A percentile compares a stretch with the other conserved stretches of the same genome.
Evolutionary conservation across 116 monocot species (phyloP).

Genomic region (Trichopus zeylanicus): DNA sequence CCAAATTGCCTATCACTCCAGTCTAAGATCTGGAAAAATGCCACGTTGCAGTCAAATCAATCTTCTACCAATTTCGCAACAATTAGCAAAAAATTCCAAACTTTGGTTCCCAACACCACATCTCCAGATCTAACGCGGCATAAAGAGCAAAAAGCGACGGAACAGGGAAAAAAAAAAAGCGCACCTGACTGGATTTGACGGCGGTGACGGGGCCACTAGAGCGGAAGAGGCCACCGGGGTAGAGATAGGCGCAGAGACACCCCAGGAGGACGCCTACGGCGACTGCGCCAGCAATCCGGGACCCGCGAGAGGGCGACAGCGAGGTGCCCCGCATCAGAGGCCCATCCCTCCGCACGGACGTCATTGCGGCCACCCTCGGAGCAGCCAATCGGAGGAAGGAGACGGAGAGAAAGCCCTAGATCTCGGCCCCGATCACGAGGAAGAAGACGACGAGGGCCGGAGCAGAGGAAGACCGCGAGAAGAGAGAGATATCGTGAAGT

Average conservation of each 20-base stretch:
- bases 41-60: background rate
- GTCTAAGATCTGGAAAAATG: no score
- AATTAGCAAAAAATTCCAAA: background rate
- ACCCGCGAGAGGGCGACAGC: slow-evolving; percentile 8
- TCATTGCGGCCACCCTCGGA: background rate
- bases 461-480: no score
- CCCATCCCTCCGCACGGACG: slow-evolving; percentile 16
- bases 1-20: no score
- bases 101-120: background rate
- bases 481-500: no score
- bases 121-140: background rate
- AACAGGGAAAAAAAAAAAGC: background rate
- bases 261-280: slow-evolving; percentile 27
- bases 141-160: background rate
- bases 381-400: no score
- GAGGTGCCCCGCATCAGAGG: slow-evolving; percentile 12
- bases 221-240: slow-evolving; percentile 23
- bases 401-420: background rate
- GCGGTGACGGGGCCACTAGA: background rate
- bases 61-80: background rate
- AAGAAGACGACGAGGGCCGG: no score
- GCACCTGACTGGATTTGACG: background rate
- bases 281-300: slow-evolving; percentile 27
- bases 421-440: no score
- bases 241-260: slow-evolving; percentile 31